These are phyloP conservation scores for Pelargonium fulgidum DNA, from an alignment of 441 rosid genomes.

Conservation along the genomic window DNA sequence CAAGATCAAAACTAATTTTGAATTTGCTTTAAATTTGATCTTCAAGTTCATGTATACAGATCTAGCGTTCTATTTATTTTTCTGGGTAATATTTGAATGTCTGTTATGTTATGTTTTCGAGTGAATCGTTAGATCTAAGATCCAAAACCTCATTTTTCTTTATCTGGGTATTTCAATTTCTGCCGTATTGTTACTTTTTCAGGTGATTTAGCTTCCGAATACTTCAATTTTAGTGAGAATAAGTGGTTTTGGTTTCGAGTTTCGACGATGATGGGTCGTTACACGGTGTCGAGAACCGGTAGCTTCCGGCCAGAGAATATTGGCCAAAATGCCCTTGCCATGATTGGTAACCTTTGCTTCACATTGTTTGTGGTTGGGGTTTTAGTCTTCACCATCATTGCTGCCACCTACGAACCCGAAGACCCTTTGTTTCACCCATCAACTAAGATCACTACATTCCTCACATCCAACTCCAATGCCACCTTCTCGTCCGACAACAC, in stretches of 20 bases:
- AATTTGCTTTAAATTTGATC: background rate
- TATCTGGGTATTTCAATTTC: too few relatives aligned
- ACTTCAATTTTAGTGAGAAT: too few relatives aligned
- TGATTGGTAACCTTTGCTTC: conserved; percentile 84
- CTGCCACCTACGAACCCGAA: conserved; percentile 87
- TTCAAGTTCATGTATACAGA: background rate
- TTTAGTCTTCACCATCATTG: conserved; percentile 79
- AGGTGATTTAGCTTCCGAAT: too few relatives aligned
- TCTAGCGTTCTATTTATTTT: background rate
- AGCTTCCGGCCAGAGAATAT: conserved; percentile 78
- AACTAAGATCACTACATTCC: conserved; percentile 67
- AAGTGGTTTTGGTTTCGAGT: too few relatives aligned
- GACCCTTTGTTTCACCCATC: conserved; percentile 91
- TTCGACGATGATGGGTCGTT: conserved; percentile 67
- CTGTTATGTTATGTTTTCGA: too few relatives aligned
- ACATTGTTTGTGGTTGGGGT: conserved; percentile 74
- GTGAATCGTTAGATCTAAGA: too few relatives aligned
- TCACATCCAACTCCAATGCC: conserved; percentile 71
- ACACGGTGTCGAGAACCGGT: conserved; percentile 40
- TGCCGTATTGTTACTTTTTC: too few relatives aligned
- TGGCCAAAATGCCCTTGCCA: conserved; percentile 68
- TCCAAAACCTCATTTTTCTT: too few relatives aligned
- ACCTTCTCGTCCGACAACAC: conserved; percentile 68
- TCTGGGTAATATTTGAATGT: too few relatives aligned
- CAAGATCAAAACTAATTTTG: background rate